phyloP scores from a whole-genome alignment of 2,329 filamentous ascomycete genomes.

The Magnaporthiopsis incrustans region DNA sequence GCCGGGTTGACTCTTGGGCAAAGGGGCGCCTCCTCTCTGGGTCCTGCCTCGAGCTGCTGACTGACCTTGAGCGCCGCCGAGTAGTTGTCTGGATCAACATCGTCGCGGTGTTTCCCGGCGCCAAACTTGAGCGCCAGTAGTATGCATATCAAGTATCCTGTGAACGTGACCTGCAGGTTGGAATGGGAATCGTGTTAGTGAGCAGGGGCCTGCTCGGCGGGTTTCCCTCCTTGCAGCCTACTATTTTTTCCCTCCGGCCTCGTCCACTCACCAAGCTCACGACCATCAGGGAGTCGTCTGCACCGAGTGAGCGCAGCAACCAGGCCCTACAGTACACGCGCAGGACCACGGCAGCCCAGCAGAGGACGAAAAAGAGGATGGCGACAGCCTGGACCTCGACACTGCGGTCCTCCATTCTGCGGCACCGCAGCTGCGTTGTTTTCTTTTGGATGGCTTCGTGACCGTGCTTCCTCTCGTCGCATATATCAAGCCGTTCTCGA shows the following conservation, averaged over 20 bases:
- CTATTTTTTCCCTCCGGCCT: neutral
- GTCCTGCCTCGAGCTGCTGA: neutral
- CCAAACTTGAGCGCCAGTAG: neutral
- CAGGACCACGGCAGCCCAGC: slow-evolving; percentile 9
- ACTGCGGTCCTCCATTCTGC: slow-evolving; percentile 8
- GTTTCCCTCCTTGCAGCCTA: neutral
- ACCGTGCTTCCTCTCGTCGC: neutral
- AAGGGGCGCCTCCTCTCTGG: neutral
- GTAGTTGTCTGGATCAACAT: slow-evolving; percentile 2
- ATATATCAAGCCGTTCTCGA: neutral
- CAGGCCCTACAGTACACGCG: slow-evolving; percentile 9
- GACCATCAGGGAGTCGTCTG: slow-evolving; percentile 1
- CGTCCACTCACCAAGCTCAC: slow-evolving; percentile 1
- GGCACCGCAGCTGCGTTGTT: neutral
- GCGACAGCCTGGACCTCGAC: slow-evolving; percentile 9
- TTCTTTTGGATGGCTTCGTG: neutral
- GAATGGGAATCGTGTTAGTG: neutral
- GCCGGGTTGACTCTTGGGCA: no score
- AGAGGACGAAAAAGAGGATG: slow-evolving; percentile 9
- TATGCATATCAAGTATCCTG: slow-evolving; percentile 2
- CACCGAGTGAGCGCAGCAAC: slow-evolving; percentile 3
- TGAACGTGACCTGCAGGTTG: neutral
- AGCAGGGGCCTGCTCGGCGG: neutral
- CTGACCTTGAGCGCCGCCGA: slow-evolving; percentile 3
- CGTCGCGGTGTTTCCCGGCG: neutral